A percentile compares a stretch with the other conserved stretches of the same genome.
These are phyloP conservation scores for Amanita rubescens DNA, from an alignment of 768 basidiomycete genomes.

Conservation along the genomic window DNA sequence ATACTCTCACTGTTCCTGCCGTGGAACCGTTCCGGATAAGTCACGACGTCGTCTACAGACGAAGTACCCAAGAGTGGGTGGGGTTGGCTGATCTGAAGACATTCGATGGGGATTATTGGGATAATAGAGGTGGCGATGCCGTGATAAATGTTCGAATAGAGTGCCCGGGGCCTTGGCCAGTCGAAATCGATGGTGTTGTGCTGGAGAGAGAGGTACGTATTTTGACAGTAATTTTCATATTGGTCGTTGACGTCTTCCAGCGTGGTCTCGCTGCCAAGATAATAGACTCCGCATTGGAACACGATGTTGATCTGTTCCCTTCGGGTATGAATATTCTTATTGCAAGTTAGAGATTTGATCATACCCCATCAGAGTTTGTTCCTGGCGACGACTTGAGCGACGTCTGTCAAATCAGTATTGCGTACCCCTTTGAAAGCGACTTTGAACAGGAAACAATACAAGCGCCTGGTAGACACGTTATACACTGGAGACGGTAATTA, in stretches of 20 bases:
- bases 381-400: constrained; percentile 60
- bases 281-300: constrained; percentile 44
- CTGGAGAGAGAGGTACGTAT: constrained; percentile 41
- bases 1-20: constrained; percentile 60
- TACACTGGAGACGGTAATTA: constrained; percentile 59
- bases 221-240: background rate
- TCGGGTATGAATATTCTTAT: constrained; percentile 26
- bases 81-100: constrained; percentile 47
- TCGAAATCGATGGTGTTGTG: constrained; percentile 44
- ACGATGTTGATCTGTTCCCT: constrained; percentile 36
- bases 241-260: constrained; percentile 19
- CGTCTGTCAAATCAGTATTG: constrained; percentile 43
- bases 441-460: constrained; percentile 26
- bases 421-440: constrained; percentile 29
- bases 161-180: constrained; percentile 47
- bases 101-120: constrained; percentile 48
- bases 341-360: background rate
- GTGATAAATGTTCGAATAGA: constrained; percentile 43
- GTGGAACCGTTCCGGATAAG: constrained; percentile 50
- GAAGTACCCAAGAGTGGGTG: constrained; percentile 30
- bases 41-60: constrained; percentile 49
- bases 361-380: constrained; percentile 41
- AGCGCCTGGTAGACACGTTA: constrained; percentile 51
- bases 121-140: constrained; percentile 48
- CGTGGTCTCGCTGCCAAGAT: constrained; percentile 39